phyloP scores from a whole-genome alignment of 768 basidiomycete species.

The Psilocybe cyanescens region DNA sequence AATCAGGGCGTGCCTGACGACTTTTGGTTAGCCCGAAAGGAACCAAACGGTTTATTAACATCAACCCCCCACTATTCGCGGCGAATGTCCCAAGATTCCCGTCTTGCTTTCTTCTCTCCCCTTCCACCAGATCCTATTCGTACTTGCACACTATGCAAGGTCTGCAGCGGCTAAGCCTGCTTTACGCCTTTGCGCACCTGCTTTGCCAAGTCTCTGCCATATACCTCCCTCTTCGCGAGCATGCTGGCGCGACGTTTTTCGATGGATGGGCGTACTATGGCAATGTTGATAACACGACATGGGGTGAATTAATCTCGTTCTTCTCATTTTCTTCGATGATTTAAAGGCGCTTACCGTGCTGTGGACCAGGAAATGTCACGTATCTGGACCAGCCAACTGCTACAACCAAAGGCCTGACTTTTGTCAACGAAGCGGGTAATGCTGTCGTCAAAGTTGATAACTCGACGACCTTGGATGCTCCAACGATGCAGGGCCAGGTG shows the following conservation, averaged over 20 bases:
- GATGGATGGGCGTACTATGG: slow-evolving; percentile 60
- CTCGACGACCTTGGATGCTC: slow-evolving; percentile 47
- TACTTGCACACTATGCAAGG: neutral
- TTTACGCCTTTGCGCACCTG: slow-evolving; percentile 3
- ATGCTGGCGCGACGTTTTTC: slow-evolving; percentile 56
- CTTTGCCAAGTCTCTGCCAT: slow-evolving; percentile 9
- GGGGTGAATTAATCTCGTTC: slow-evolving; percentile 30
- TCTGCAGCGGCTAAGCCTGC: neutral
- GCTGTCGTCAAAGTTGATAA: slow-evolving; percentile 82
- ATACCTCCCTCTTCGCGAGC: slow-evolving; percentile 45
- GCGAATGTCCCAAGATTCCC: neutral
- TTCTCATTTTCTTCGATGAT: neutral
- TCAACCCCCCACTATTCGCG: neutral
- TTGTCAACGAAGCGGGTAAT: slow-evolving; percentile 61
- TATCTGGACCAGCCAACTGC: slow-evolving; percentile 57
- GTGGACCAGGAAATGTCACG: slow-evolving; percentile 58
- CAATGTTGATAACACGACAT: slow-evolving; percentile 49
- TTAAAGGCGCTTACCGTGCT: neutral
- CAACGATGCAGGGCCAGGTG: slow-evolving; percentile 9
- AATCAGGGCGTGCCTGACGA: neutral
- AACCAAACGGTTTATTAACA: neutral
- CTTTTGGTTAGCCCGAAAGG: neutral
- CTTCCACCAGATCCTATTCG: neutral
- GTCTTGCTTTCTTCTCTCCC: slow-evolving; percentile 1
- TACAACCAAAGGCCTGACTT: slow-evolving; percentile 53